Conservation (phyloP, 2,329 filamentous ascomycete species). For the Ramularia endophylla region DNA sequence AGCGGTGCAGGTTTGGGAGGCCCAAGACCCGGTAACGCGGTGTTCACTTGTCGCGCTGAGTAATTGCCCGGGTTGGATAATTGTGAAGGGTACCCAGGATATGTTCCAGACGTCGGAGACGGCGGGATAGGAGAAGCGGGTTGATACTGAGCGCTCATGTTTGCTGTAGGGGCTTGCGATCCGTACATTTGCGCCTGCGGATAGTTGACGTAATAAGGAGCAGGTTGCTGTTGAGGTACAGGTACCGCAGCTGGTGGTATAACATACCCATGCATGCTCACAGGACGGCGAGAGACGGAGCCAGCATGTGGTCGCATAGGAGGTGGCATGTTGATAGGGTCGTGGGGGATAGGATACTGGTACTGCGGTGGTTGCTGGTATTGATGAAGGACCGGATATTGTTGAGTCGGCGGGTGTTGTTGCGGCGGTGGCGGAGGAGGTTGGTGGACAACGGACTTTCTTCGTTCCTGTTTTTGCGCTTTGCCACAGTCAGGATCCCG, state of each 20-base stretch:
- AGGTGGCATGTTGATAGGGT: conserved; percentile 13
- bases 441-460: conserved; percentile 19
- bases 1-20: conserved; percentile 10
- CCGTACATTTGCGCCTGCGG: conserved; percentile 21
- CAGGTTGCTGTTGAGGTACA: conserved; percentile 8
- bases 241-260: background rate
- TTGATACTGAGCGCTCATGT: background rate
- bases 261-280: conserved; percentile 20
- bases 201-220: conserved; percentile 13
- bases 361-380: conserved; percentile 15
- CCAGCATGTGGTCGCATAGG: conserved; percentile 15
- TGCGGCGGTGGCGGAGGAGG: conserved; percentile 7
- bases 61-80: conserved; percentile 5
- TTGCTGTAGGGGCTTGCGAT: conserved; percentile 12
- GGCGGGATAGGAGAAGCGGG: conserved; percentile 4
- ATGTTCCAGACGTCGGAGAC: conserved; percentile 15
- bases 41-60: conserved; percentile 22
- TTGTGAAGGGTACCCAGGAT: conserved; percentile 12
- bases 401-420: conserved; percentile 3
- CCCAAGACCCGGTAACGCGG: conserved; percentile 13
- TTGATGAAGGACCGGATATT: conserved; percentile 9
- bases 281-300: conserved; percentile 17
- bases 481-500: conserved; percentile 30
- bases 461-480: conserved; percentile 17
- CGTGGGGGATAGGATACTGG: conserved; percentile 9